Base-by-base conservation (phyloP, 306 rosid species). In the Lathyrus sativus region DNA sequence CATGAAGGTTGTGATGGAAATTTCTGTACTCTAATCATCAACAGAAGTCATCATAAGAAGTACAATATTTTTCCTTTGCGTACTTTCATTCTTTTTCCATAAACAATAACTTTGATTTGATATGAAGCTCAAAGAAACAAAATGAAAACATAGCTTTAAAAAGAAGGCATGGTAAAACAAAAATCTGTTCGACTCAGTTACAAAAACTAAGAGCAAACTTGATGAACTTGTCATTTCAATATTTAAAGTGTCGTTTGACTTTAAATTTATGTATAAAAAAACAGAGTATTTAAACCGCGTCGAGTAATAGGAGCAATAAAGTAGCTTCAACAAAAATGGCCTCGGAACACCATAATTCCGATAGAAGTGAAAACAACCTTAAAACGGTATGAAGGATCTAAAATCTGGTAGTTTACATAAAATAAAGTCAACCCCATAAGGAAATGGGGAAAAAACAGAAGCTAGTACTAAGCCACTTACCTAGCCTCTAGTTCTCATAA, bases 401-500 rank as follows among this genome's bases (percentile, higher is more conserved):
- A 41, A 11, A 11, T 11, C 31, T 37, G 15, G 48, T 61, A 61
- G 42, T 62, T 62, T 41, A 62, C 31, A 41, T 17, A 19, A 62
- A 62, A 19, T 38, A 39, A 39, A 18, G 11, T 19, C 22, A 42
- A 22, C 39, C 51, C 54, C 53, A 42, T 63, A 63, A 63, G 38
- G 24, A 41, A 62, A 62, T 61, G 68, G 53, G 50, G 68, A 42
- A 24, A 24, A 41, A 11, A 22, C 67, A 42, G 13, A 42, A 13
- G 38, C 33, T 50, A 76, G 78, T 63, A 64, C 38, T 31, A 24
- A 63, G 57, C 65, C 12, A 82, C 71, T 54, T 71, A 61, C 63
- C 78, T 84, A 92, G 60, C 98, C 98, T 89, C 81, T 85, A 68
- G 98, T 89, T 78, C 98, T 86, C 96, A 89, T 86, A 71, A 92